These are phyloP conservation scores for Penicillium sp. DNA, from an alignment of 2,329 filamentous ascomycete genomes.

Conservation along the genomic window DNA sequence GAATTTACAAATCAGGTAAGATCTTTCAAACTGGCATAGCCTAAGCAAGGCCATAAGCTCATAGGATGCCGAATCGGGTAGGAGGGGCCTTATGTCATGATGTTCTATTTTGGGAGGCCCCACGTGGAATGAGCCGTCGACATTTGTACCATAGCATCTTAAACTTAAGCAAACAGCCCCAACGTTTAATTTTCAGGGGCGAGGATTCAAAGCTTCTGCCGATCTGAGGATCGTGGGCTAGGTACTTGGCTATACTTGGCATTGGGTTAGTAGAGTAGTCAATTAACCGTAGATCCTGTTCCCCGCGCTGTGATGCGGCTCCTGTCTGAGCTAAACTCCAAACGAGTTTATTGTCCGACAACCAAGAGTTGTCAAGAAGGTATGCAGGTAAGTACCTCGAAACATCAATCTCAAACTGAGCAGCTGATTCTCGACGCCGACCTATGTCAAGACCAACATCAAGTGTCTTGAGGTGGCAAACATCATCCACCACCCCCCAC, in stretches of 20 bases:
- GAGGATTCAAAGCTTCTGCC: too few species aligned
- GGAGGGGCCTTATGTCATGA: not conserved
- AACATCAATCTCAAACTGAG: too few species aligned
- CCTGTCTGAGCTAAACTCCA: too few species aligned
- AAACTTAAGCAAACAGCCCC: not conserved
- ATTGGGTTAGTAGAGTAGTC: too few species aligned
- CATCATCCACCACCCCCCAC: not conserved
- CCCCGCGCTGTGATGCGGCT: too few species aligned
- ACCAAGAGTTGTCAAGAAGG: too few species aligned
- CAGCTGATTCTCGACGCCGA: too few species aligned
- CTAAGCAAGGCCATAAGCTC: not conserved
- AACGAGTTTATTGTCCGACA: too few species aligned
- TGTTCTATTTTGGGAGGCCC: not conserved
- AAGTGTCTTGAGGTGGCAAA: not conserved
- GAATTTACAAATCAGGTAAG: not conserved
- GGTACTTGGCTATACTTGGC: too few species aligned
- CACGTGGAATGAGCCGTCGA: not conserved
- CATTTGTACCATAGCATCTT: not conserved
- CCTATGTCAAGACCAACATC: not conserved
- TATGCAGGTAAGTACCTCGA: too few species aligned
- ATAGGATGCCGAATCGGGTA: not conserved
- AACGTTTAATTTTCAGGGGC: not conserved
- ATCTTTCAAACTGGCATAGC: not conserved
- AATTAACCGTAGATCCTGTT: too few species aligned
- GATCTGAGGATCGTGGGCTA: too few species aligned